Base-by-base conservation (phyloP, 345 rosid species). In the Sisymbrium altissimum region DNA sequence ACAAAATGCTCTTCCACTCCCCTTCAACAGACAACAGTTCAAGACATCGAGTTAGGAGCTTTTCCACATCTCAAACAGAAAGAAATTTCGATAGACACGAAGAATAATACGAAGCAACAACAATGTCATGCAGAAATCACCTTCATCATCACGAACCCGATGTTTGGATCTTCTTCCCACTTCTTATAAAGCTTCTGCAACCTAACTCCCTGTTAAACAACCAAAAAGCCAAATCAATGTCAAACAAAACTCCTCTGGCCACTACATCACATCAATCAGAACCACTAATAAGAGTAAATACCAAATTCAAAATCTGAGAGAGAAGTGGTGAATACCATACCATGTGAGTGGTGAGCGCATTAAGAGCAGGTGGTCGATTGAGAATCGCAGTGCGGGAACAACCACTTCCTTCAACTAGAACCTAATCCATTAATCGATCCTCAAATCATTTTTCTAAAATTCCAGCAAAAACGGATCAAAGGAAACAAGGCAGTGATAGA, bases 1-100 rank as follows among this genome's bases (percentile, higher is more conserved):
- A 79, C 93, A 89, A 86, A 95, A 95, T 36, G 97, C 97, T 80
- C 89, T 86, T 82, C 96, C 97, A 79, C 92, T 84, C 72, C 97
- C 98, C 97, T 94, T 81, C 78, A 84, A 61, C 60, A 65, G 30
- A 50, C 80, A 85, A 64, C 63, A 67, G n/a, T n/a, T n/a, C n/a
- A n/a, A n/a, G n/a, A 44, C 17, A 0, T n/a, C n/a, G 23, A 29
- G 38, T 59, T 53, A 81, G 43, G 11, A 67, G 18, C 63, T 14
- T 57, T 56, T 2, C 48, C 32, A 46, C 11, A 36, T 14, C 39
- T 36, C 38, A 52, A 67, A 66, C 3, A 67, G 11, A 45, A 49
- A 66, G n/a, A 8, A 12, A 23, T 39, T 1, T 12, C 49, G 4
- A 17, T 4, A 30, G 0, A n/a, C n/a, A n/a, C n/a, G n/a, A n/a